Evolutionary conservation across 1,139 yeast species (phyloP), one percentile per base, ranked within the genome.

Genomic region (Candida smagusa): DNA sequence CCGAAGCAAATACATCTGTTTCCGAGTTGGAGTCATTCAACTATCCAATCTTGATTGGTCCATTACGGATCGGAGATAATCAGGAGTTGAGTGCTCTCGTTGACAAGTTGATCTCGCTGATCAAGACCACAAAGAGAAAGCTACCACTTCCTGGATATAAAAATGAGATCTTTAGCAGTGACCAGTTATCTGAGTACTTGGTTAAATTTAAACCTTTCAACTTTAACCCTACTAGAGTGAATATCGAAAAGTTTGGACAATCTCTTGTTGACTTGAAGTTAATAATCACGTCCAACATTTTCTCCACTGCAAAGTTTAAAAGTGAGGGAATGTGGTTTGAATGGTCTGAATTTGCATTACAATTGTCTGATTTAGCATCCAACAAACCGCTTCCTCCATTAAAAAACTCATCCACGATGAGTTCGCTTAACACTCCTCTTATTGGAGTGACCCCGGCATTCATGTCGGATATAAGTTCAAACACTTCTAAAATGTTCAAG

Each of bases 321-420:
- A 65, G 72, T 44, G 74, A 68, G 43, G 67, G 66, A 2, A 60
- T 68, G 65, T 70, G 75, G 75, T 68, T 68, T 41, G 77, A 71
- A 46, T 71, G 76, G 76, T 54, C 73, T 2, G 72, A 66, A 11
- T 45, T 60, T 31, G 67, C 72, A 6, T 28, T 49, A 3, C 53
- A 40, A 27, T 49, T 56, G 4, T 50, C 61, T 6, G 48, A 48
- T 11, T 53, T 43, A 2, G 31, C 34, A 2, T 27, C 32, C 16
- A 24, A 22, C 12, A 29, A 22, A 13, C n/a, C 16, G 22, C 8
- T 3, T 32, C 13, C 30, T 30, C 71, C 1, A 50, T 65, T 8
- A 59, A n/a, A 9, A 8, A 24, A 24, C 6, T 25, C 33, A 3
- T 26, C 28, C 13, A 27, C 31, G 4, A 35, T 16, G 22, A 29